Percentiles rank a stretch among this genome's conserved stretches.
These are phyloP conservation scores for Bipolaris cookei DNA, from an alignment of 2,329 filamentous ascomycete genomes.

Conservation along the genomic window DNA sequence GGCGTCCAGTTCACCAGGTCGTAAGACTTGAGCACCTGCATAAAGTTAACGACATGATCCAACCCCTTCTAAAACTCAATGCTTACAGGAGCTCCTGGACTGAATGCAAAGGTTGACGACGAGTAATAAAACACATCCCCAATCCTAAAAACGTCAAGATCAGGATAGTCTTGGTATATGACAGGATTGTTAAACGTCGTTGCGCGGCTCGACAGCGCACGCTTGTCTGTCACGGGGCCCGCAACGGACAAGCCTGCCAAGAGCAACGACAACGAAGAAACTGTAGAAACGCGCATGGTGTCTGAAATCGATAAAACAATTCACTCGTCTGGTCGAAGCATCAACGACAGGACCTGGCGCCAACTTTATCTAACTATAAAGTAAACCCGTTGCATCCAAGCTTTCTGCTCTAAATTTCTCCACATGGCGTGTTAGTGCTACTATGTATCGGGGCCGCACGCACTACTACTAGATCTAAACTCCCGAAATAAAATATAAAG, in stretches of 20 bases:
- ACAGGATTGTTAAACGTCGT: constrained; percentile 58
- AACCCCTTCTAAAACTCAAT: too few relatives aligned
- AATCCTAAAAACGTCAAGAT: constrained; percentile 61
- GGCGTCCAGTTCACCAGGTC: constrained; percentile 61
- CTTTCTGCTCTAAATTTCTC: not conserved
- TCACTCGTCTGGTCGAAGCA: not conserved
- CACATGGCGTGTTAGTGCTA: not conserved
- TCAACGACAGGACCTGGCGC: not conserved
- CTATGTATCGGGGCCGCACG: not conserved
- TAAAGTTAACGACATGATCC: too few relatives aligned
- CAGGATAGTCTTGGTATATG: constrained; percentile 63
- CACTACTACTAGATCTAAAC: not conserved
- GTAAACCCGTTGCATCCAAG: too few relatives aligned
- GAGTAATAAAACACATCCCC: constrained; percentile 61
- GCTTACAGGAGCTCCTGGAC: constrained; percentile 58
- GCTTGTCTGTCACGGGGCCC: constrained; percentile 2
- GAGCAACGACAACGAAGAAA: constrained; percentile 2
- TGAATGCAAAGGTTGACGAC: constrained; percentile 64
- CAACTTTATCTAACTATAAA: not conserved
- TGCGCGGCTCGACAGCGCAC: constrained; percentile 12
- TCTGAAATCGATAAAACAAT: not conserved
- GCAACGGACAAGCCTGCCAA: constrained; percentile 1
- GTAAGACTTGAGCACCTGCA: constrained; percentile 57
- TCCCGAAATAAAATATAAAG: constrained; percentile 9
- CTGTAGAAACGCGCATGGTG: constrained; percentile 12